A percentile compares a stretch with the other conserved stretches of the same genome.
Evolutionary conservation across 768 basidiomycete genomes (phyloP).

Genomic region (Mycena pura): DNA sequence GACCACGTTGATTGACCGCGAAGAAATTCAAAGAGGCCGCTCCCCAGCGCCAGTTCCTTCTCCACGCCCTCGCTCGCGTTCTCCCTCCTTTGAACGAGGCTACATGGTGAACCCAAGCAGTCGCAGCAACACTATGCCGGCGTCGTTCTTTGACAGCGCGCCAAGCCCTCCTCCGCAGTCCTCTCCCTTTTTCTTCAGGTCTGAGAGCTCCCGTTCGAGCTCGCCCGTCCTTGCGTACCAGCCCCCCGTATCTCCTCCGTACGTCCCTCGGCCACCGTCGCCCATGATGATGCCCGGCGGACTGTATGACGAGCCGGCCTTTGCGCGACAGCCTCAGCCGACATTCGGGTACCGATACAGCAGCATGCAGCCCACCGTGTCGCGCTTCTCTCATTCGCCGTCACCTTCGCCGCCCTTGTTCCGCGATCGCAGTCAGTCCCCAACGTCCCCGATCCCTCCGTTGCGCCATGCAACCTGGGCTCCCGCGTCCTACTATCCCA

Average conservation of each 20-base stretch:
- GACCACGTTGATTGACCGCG: constrained; percentile 29
- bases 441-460: constrained; percentile 4
- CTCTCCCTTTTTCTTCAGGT: constrained; percentile 31
- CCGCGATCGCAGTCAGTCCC: constrained; percentile 8
- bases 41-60: constrained; percentile 13
- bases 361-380: constrained; percentile 9
- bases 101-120: constrained; percentile 28
- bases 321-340: constrained; percentile 22
- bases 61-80: constrained; percentile 9
- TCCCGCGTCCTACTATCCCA: not conserved
- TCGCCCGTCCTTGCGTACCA: constrained; percentile 19
- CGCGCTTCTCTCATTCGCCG: constrained; percentile 27
- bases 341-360: not conserved
- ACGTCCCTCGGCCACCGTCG: constrained; percentile 17
- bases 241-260: not conserved
- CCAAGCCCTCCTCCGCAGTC: constrained; percentile 20
- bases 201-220: constrained; percentile 25
- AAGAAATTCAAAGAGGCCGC: constrained; percentile 7
- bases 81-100: constrained; percentile 24
- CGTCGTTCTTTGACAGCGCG: constrained; percentile 21
- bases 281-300: constrained; percentile 29
- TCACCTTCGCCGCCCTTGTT: constrained; percentile 26
- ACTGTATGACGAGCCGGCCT: constrained; percentile 21
- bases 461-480: constrained; percentile 12
- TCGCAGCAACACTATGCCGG: constrained; percentile 23